Percentiles rank a stretch among this genome's conserved stretches.
Conservation (phyloP, 169 alveolate species). For the Plasmodium malariae region DNA sequence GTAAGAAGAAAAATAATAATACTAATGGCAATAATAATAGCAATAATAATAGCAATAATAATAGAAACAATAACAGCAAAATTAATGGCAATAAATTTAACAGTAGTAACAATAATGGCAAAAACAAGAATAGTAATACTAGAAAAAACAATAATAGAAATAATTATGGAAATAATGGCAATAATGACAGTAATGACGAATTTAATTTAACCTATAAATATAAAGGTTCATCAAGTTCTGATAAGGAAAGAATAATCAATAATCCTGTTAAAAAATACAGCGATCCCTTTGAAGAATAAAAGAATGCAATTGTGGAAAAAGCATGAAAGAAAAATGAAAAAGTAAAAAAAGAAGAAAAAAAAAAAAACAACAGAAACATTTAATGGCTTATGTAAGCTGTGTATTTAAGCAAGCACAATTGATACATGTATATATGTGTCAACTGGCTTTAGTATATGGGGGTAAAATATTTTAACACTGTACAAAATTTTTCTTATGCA, state of each 20-base stretch:
- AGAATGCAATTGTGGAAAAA: not conserved
- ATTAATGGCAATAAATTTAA: not conserved
- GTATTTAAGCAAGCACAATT: no score
- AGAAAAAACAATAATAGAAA: not conserved
- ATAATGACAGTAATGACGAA: not conserved
- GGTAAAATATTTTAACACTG: no score
- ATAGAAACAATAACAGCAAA: not conserved
- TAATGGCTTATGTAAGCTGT: no score
- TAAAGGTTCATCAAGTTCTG: not conserved
- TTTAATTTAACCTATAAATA: not conserved
- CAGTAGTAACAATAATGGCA: not conserved
- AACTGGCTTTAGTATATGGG: no score
- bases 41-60: not conserved
- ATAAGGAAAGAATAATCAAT: not conserved
- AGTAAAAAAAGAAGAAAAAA: no score
- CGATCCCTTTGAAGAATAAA: slow-evolving; percentile 12
- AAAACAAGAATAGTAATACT: not conserved
- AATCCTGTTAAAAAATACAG: not conserved
- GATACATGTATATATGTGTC: no score
- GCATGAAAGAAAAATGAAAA: not conserved
- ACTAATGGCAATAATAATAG: not conserved
- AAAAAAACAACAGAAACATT: not conserved
- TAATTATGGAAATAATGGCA: not conserved
- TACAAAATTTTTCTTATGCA: no score
- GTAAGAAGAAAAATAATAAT: not conserved